Evolutionary conservation across 2,329 filamentous ascomycete species (phyloP), one percentile per base, ranked within the genome.

Genomic region (Huntiella decipiens): DNA sequence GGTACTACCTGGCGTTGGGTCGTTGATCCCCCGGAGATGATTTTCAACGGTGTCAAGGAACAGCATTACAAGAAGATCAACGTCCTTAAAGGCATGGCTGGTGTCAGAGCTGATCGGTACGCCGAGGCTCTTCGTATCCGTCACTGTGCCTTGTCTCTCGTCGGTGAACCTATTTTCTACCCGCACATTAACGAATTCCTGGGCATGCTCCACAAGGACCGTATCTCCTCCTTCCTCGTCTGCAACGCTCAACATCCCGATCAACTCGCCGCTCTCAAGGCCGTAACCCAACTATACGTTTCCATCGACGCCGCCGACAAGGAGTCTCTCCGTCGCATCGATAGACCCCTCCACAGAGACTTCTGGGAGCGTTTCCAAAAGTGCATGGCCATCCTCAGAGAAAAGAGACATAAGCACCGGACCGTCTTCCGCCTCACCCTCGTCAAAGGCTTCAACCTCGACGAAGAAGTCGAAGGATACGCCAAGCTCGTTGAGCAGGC

Each of bases 121-220:
- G 77, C 80, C 5, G 91, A 96, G 64, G 88, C 87, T 0, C 85
- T 95, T 79, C 73, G 77, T 37, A 94, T 98, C 55, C 74, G 85
- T 1, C 88, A 98, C 62, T 98, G 88, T 60, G 91, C 91, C 0
- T 67, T 98, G 8, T 85, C 78, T 53, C 70, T 98, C 7, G 91
- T 98, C 16, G 88, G 91, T 54, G 88, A 98, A 61, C 88, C 88
- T n/a, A 95, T 95, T 55, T 96, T 96, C 65, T 96, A 96, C 61
- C 91, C 91, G 7, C 79, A 93, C 57, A 96, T 96, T 68, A 95
- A 98, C 61, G 81, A 87, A 57, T 87, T 96, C 56, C 67, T 92
- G 1, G 71, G 66, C 8, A 74, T 96, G 68, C 70, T 98, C 52
- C 88, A 96, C 63, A 66, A 61, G 10, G 82, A 93, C 59, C 79